A percentile compares a stretch with the other conserved stretches of the same genome.
Conservation (phyloP, 129 eudicot species). For the Cynara cardunculus region DNA sequence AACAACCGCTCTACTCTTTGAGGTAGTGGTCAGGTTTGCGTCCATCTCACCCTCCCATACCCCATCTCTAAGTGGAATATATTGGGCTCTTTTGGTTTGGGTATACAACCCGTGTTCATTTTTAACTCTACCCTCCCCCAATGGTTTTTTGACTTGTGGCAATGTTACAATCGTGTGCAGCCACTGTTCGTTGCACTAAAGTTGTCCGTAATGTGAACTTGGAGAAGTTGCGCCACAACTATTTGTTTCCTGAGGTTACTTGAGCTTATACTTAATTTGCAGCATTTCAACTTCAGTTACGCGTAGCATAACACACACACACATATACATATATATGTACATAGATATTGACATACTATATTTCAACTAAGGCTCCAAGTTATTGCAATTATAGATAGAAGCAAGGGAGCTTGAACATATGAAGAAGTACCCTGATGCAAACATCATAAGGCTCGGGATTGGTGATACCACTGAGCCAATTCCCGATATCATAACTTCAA, state of each 20-base stretch:
- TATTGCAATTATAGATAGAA: constrained; percentile 47
- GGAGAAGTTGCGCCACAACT: constrained; percentile 60
- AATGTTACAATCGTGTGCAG: constrained; percentile 28
- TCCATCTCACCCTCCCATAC: no score
- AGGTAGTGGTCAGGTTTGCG: no score
- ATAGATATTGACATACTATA: background rate
- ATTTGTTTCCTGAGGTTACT: constrained; percentile 71
- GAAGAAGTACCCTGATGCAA: constrained; percentile 70
- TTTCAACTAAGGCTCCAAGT: background rate
- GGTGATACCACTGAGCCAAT: constrained; percentile 86
- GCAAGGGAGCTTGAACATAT: constrained; percentile 55
- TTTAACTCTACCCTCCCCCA: background rate
- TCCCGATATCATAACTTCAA: constrained; percentile 59
- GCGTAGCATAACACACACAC: background rate
- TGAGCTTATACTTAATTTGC: background rate
- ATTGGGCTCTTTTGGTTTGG: no score
- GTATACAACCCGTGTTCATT: background rate
- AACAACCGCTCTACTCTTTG: no score
- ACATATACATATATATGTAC: background rate
- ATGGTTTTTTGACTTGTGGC: background rate
- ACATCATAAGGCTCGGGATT: constrained; percentile 79
- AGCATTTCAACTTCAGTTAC: background rate
- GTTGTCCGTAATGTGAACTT: constrained; percentile 63
- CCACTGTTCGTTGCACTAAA: constrained; percentile 44
- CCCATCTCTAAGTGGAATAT: no score